A percentile compares a stretch with the other conserved stretches of the same genome.
phyloP scores from a whole-genome alignment of 2,329 filamentous ascomycete genomes.

The Aspergillus puulaauensis region DNA sequence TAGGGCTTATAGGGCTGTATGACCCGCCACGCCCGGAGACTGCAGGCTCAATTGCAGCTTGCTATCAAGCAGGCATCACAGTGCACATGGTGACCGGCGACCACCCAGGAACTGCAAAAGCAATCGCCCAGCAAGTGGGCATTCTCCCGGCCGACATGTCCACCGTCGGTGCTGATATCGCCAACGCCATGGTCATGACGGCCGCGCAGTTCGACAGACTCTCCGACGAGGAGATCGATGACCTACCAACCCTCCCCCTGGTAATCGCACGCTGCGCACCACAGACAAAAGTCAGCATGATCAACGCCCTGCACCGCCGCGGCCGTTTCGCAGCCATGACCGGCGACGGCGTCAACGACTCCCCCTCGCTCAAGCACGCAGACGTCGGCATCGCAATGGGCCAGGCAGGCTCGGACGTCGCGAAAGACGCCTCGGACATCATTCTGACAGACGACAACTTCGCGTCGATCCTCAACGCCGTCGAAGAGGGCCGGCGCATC shows the following conservation, averaged over 20 bases:
- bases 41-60: conserved; percentile 67
- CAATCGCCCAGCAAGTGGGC: conserved; percentile 77
- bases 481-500: conserved; percentile 80
- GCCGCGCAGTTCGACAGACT: conserved; percentile 77
- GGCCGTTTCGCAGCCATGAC: conserved; percentile 81
- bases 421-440: conserved; percentile 67
- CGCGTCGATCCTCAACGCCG: conserved; percentile 80
- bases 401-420: conserved; percentile 77
- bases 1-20: conserved; percentile 82
- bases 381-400: conserved; percentile 92
- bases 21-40: conserved; percentile 83
- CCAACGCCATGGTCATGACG: conserved; percentile 69
- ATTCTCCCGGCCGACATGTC: conserved; percentile 68
- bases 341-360: conserved; percentile 85
- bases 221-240: conserved; percentile 69
- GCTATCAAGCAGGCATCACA: conserved; percentile 70
- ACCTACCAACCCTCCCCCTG: conserved; percentile 54
- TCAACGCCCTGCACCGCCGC: conserved; percentile 60
- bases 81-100: conserved; percentile 87
- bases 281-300: conserved; percentile 47
- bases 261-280: conserved; percentile 61
- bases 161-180: conserved; percentile 59
- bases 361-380: conserved; percentile 73
- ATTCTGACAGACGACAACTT: conserved; percentile 83
- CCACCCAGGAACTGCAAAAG: conserved; percentile 73